These are phyloP conservation scores for Lactifluus subvellereus DNA, from an alignment of 768 basidiomycete genomes.

Conservation along the genomic window DNA sequence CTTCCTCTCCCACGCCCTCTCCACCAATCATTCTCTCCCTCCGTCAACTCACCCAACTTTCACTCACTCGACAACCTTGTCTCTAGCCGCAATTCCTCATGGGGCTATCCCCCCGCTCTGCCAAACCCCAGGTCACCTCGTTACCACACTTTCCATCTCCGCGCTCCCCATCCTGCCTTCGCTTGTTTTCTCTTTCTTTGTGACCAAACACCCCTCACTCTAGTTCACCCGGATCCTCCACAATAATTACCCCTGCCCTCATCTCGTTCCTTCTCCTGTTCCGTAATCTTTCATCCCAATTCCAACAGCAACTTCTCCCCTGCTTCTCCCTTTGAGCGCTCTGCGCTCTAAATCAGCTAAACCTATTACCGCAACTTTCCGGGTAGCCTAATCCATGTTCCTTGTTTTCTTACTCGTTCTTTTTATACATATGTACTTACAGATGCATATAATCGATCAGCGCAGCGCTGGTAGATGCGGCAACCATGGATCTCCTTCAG, in stretches of 20 bases:
- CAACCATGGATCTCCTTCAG: conserved; percentile 21
- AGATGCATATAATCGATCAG: conserved; percentile 19
- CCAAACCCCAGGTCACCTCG: conserved; percentile 24
- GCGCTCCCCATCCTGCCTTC: conserved; percentile 18
- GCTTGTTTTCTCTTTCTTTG: conserved; percentile 19
- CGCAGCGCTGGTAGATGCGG: conserved; percentile 20
- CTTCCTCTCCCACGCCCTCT: conserved; percentile 22
- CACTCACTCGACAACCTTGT: conserved; percentile 16
- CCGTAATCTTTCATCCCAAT: conserved; percentile 22
- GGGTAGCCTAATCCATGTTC: conserved; percentile 19
- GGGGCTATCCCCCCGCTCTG: conserved; percentile 21
- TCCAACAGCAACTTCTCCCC: conserved; percentile 2
- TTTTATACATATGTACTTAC: neutral
- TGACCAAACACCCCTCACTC: conserved; percentile 20
- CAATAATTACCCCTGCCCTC: conserved; percentile 17
- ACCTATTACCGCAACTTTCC: conserved; percentile 22
- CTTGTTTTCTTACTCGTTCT: conserved; percentile 1
- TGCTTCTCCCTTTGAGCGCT: conserved; percentile 19
- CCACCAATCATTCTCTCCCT: conserved; percentile 1
- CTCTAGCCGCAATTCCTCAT: conserved; percentile 23
- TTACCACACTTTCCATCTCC: conserved; percentile 24
- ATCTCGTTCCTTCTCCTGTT: conserved; percentile 21
- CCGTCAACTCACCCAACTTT: conserved; percentile 1
- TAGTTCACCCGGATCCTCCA: conserved; percentile 19
- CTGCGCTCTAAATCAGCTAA: conserved; percentile 23